phyloP scores from a whole-genome alignment of 1,284 basidiomycete genomes.

The Stereum hirsutum region DNA sequence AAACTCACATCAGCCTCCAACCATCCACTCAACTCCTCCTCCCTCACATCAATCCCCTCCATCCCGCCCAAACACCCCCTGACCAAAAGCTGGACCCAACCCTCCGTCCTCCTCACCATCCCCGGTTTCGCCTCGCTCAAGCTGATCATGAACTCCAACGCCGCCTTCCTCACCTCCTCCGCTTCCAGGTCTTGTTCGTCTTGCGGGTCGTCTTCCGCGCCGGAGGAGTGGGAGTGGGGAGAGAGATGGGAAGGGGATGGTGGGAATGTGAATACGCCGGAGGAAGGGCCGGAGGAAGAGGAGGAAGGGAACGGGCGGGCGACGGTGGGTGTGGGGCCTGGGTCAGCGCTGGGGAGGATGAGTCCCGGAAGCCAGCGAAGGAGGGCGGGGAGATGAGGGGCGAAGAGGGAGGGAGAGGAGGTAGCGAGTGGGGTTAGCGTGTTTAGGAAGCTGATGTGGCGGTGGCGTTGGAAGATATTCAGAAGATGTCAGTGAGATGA shows the following conservation, averaged over 20 bases:
- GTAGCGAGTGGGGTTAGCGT: constrained; percentile 67
- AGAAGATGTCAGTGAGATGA: no score
- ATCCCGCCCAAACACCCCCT: constrained; percentile 72
- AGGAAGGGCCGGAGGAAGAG: constrained; percentile 19
- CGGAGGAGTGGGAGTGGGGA: constrained; percentile 12
- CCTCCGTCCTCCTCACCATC: constrained; percentile 57
- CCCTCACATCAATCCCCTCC: constrained; percentile 61
- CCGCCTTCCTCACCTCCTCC: constrained; percentile 50
- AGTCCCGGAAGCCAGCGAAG: constrained; percentile 59
- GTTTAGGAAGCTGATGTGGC: constrained; percentile 54
- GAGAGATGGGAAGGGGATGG: constrained; percentile 23
- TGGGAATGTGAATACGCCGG: constrained; percentile 59
- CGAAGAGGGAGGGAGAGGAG: constrained; percentile 57
- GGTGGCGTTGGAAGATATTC: no score
- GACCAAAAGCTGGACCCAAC: constrained; percentile 61
- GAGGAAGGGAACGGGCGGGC: constrained; percentile 48
- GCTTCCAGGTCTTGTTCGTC: constrained; percentile 37
- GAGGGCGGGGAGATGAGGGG: constrained; percentile 51
- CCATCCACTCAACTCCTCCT: constrained; percentile 54
- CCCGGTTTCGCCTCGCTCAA: constrained; percentile 56
- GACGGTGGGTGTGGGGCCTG: constrained; percentile 68
- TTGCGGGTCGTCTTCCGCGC: constrained; percentile 20
- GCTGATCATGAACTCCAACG: constrained; percentile 73
- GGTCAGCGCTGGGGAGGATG: constrained; percentile 53
- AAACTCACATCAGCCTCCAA: constrained; percentile 60